Conservation (phyloP, 2,329 filamentous ascomycete species). For the Fusarium kyushuense region DNA sequence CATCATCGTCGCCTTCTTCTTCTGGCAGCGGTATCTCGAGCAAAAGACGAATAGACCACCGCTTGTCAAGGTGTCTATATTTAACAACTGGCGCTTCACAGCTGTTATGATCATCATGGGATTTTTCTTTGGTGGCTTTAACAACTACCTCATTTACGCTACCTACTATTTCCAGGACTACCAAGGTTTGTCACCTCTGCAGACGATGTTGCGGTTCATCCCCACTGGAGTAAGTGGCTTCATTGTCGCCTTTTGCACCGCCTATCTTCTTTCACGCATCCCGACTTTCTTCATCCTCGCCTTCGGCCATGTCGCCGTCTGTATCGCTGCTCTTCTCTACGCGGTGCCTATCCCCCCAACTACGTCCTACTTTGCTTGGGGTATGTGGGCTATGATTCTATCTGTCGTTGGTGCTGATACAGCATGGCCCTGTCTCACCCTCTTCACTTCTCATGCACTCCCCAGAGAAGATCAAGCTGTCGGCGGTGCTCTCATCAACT, state of each 20-base stretch:
- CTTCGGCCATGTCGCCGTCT: conserved; percentile 68
- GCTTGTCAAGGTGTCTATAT: conserved; percentile 75
- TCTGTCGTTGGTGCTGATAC: conserved; percentile 75
- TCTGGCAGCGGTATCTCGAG: conserved; percentile 68
- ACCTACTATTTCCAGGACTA: conserved; percentile 80
- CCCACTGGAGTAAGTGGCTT: conserved; percentile 72
- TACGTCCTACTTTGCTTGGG: conserved; percentile 76
- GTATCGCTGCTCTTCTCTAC: conserved; percentile 69
- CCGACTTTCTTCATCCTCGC: conserved; percentile 69
- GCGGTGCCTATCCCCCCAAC: conserved; percentile 70
- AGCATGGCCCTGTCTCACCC: conserved; percentile 72
- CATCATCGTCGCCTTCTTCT: conserved; percentile 67
- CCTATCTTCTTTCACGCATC: conserved; percentile 67
- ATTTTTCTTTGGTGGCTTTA: conserved; percentile 75
- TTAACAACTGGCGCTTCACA: conserved; percentile 69
- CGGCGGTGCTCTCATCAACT: conserved; percentile 76
- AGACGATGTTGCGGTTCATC: conserved; percentile 76
- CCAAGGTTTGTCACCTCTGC: conserved; percentile 69
- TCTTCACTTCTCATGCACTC: conserved; percentile 74
- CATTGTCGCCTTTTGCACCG: conserved; percentile 67
- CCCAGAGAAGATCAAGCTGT: conserved; percentile 74
- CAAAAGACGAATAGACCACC: conserved; percentile 57
- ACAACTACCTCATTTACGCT: conserved; percentile 74
- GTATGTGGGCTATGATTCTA: conserved; percentile 74
- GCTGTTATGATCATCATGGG: conserved; percentile 74